Conservation (phyloP, 2,329 filamentous ascomycete genomes). For the Ilyonectria sp. region DNA sequence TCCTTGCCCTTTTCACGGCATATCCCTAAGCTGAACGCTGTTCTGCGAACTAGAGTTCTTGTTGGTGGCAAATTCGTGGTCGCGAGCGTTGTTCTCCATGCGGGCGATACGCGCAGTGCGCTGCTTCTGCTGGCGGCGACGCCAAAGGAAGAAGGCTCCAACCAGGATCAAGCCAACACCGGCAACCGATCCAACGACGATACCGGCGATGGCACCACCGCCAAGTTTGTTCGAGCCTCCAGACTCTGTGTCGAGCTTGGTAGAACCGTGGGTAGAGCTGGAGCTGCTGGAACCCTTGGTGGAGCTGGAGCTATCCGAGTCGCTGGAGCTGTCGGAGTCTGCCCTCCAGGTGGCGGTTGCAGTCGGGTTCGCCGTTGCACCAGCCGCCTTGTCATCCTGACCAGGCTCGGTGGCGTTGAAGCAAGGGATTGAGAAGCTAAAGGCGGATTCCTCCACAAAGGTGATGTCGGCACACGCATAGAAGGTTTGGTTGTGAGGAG, state of each 20-base stretch:
- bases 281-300: neutral
- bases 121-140: constrained; percentile 48
- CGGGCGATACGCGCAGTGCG: constrained; percentile 14
- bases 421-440: constrained; percentile 55
- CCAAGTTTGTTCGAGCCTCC: constrained; percentile 74
- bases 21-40: constrained; percentile 5
- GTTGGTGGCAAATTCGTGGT: constrained; percentile 5
- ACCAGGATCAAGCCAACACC: constrained; percentile 73
- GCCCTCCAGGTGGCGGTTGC: constrained; percentile 34
- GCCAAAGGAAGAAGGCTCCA: constrained; percentile 70
- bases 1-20: neutral
- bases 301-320: constrained; percentile 21
- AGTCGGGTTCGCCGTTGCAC: constrained; percentile 26
- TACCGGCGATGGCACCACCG: constrained; percentile 67
- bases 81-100: constrained; percentile 11
- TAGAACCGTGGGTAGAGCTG: constrained; percentile 8
- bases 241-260: neutral
- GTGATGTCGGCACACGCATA: constrained; percentile 66
- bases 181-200: constrained; percentile 78
- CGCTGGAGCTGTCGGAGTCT: constrained; percentile 21
- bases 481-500: constrained; percentile 60
- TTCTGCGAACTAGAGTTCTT: constrained; percentile 13
- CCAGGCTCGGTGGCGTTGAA: constrained; percentile 60
- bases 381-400: constrained; percentile 42
- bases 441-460: constrained; percentile 55